A percentile compares a stretch with the other conserved stretches of the same genome.
Evolutionary conservation across 2,329 filamentous ascomycete genomes (phyloP).

Genomic region (Lasiodiplodia hormozganensis): DNA sequence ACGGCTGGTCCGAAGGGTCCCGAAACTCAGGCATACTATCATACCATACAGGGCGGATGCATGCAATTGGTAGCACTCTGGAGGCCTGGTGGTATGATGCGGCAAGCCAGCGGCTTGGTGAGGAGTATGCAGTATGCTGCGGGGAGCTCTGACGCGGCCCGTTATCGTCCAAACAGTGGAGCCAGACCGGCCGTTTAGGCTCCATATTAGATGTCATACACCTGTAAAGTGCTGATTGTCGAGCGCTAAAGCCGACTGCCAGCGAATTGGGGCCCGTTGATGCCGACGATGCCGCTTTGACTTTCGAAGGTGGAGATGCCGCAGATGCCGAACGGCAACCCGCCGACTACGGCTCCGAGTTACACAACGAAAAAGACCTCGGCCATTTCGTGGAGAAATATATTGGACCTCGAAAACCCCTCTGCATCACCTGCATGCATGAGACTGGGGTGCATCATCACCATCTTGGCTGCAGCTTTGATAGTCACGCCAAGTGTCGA

Average conservation of each 20-base stretch:
- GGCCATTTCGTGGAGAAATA: background rate
- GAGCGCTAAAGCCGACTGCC: background rate
- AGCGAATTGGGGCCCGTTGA: background rate
- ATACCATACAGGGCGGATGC: conserved; percentile 9
- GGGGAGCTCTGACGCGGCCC: background rate
- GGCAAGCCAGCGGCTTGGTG: conserved; percentile 6
- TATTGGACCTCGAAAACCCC: background rate
- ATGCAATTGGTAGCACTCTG: background rate
- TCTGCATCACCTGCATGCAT: background rate
- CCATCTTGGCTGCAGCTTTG: background rate
- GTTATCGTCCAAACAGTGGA: background rate
- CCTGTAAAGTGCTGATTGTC: background rate
- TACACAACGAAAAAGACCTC: background rate
- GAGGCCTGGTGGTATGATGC: conserved; percentile 12
- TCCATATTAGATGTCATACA: background rate
- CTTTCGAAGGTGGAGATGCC: conserved; percentile 9
- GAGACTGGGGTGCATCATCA: background rate
- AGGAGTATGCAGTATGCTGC: background rate
- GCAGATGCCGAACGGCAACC: conserved; percentile 18
- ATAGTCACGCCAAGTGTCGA: too few species aligned
- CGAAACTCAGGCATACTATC: background rate
- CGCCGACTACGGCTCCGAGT: conserved; percentile 10
- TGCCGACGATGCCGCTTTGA: conserved; percentile 16
- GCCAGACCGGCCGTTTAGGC: background rate
- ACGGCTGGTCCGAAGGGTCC: background rate